Percentiles rank a stretch among this genome's conserved stretches.
phyloP scores from a whole-genome alignment of 345 rosid species.

The Reutealis trisperma region DNA sequence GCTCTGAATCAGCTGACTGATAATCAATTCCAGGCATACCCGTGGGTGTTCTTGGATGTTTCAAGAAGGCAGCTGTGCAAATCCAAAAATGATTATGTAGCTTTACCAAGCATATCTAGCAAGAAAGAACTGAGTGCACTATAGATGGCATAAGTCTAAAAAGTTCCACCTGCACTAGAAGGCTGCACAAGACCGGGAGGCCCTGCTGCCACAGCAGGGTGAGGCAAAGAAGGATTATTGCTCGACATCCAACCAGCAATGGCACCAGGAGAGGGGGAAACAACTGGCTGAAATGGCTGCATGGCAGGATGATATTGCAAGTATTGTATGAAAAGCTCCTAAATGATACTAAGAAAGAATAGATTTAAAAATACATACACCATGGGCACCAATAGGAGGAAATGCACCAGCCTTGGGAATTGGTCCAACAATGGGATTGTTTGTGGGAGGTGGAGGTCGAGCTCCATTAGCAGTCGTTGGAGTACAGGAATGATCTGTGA shows the following conservation, averaged over 20 bases:
- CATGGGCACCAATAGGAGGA: constrained; percentile 72
- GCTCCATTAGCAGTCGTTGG: constrained; percentile 63
- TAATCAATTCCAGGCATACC: constrained; percentile 61
- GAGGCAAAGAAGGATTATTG: constrained; percentile 49
- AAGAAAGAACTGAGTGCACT: not conserved
- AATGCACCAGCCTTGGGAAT: constrained; percentile 69
- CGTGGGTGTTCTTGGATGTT: constrained; percentile 62
- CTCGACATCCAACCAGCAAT: constrained; percentile 79
- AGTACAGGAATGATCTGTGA: constrained; percentile 73
- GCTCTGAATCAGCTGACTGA: constrained; percentile 76
- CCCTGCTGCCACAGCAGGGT: constrained; percentile 49
- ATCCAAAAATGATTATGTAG: constrained; percentile 7
- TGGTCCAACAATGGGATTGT: constrained; percentile 61
- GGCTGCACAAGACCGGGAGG: constrained; percentile 48
- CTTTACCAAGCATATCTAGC: constrained; percentile 9
- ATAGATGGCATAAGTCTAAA: not conserved
- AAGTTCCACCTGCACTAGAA: constrained; percentile 42
- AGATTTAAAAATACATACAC: constrained; percentile 42
- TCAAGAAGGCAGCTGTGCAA: constrained; percentile 57
- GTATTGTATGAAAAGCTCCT: constrained; percentile 14
- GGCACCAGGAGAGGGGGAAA: constrained; percentile 64
- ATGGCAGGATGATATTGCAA: constrained; percentile 12
- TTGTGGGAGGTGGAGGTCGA: constrained; percentile 66
- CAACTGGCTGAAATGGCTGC: constrained; percentile 77
- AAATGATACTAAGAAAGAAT: not conserved